These are phyloP conservation scores for Diaporthe nobilis DNA, from an alignment of 2,329 filamentous ascomycete genomes.

Conservation along the genomic window DNA sequence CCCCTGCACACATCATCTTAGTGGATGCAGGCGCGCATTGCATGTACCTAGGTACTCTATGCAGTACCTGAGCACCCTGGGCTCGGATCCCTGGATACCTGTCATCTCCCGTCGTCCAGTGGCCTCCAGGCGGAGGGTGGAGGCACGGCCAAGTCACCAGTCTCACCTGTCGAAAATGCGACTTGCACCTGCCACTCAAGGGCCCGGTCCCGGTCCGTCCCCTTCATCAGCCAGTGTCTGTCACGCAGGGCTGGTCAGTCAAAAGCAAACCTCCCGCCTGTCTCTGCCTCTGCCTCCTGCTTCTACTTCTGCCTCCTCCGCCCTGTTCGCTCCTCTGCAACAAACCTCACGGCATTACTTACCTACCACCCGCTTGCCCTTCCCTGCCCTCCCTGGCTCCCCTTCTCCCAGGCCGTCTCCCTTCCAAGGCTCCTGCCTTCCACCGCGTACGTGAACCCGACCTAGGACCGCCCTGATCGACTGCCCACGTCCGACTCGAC, in stretches of 20 bases:
- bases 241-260: conserved; percentile 24
- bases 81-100: conserved; percentile 19
- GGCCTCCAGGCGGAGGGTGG: conserved; percentile 9
- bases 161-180: conserved; percentile 28
- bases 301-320: neutral
- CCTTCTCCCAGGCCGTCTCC: conserved; percentile 20
- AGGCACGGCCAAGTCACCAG: conserved; percentile 33
- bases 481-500: neutral
- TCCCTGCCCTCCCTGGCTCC: conserved; percentile 3
- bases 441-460: neutral
- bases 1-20: conserved; percentile 31
- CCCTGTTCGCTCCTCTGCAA: conserved; percentile 18
- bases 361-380: neutral
- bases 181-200: conserved; percentile 16
- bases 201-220: conserved; percentile 25
- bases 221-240: conserved; percentile 27
- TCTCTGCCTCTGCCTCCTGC: neutral
- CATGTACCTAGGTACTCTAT: conserved; percentile 1
- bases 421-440: conserved; percentile 3
- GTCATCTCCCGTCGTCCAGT: conserved; percentile 20
- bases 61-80: conserved; percentile 13
- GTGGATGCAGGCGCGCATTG: conserved; percentile 23
- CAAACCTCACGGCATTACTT: conserved; percentile 6
- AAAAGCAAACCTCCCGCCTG: conserved; percentile 34
- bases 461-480: neutral